These are phyloP conservation scores for Pleurotus platypus DNA, from an alignment of 768 basidiomycete genomes.

Conservation along the genomic window DNA sequence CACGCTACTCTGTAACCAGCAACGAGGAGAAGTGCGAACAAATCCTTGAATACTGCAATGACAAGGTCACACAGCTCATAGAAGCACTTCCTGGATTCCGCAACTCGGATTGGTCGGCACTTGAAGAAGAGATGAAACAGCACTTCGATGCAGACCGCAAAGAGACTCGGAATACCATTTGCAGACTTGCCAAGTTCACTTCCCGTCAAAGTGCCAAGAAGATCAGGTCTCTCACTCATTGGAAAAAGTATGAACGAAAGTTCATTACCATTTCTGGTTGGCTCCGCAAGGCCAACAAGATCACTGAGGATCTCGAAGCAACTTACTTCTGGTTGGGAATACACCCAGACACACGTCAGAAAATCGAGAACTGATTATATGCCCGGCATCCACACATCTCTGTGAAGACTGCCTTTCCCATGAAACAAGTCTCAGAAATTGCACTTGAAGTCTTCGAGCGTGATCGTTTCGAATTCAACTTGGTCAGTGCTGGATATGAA, in stretches of 20 bases:
- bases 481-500: neutral
- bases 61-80: neutral
- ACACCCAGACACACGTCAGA: neutral
- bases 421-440: neutral
- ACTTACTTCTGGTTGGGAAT: constrained; percentile 13
- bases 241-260: constrained; percentile 8
- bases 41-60: neutral
- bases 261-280: constrained; percentile 12
- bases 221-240: constrained; percentile 5
- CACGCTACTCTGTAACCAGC: neutral
- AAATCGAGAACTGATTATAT: neutral
- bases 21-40: neutral
- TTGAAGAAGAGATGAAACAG: neutral
- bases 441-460: neutral
- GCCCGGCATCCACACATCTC: neutral
- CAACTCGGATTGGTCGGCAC: neutral
- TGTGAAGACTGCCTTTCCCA: neutral
- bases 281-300: constrained; percentile 7
- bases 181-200: neutral
- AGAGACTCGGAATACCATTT: neutral
- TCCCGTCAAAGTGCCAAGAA: neutral
- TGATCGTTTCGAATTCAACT: constrained; percentile 6
- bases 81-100: neutral
- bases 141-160: constrained; percentile 1
- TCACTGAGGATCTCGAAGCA: constrained; percentile 5